Evolutionary conservation across 352 stramenopile genomes (phyloP).

Genomic region (Phytopythium montanum): DNA sequence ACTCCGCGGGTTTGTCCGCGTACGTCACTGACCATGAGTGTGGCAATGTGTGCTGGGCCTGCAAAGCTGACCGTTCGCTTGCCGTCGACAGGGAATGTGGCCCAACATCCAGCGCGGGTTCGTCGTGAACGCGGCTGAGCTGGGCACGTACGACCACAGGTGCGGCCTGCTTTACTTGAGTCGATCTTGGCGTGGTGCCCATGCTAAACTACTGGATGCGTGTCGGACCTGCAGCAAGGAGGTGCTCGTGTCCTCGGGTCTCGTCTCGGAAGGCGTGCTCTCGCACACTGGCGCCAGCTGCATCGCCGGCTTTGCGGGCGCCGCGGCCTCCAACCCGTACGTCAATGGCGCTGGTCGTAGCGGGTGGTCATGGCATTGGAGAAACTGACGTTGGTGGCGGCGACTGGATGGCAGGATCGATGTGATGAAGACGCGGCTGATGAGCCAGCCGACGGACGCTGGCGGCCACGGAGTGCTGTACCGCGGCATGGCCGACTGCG

Average conservation of each 20-base stretch:
- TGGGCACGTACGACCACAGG: slow-evolving; percentile 82
- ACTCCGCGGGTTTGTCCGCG: slow-evolving; percentile 59
- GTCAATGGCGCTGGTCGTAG: slow-evolving; percentile 11
- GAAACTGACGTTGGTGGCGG: slow-evolving; percentile 2
- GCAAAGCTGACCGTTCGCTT: background rate
- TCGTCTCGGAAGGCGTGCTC: slow-evolving; percentile 58
- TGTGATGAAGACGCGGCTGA: slow-evolving; percentile 82
- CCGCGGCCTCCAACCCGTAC: slow-evolving; percentile 72
- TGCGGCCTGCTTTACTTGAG: too few species aligned
- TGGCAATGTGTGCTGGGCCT: too few species aligned
- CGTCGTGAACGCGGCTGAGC: slow-evolving; percentile 82
- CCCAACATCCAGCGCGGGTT: slow-evolving; percentile 86
- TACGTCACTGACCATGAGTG: slow-evolving; percentile 4
- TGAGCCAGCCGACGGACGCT: slow-evolving; percentile 71
- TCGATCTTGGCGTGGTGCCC: too few species aligned
- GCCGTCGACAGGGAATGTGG: slow-evolving; percentile 46
- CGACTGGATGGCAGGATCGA: slow-evolving; percentile 59
- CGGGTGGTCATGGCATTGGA: background rate
- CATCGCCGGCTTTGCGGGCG: slow-evolving; percentile 72
- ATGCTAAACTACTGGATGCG: too few species aligned
- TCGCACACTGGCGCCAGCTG: slow-evolving; percentile 74
- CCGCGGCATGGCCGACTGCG: slow-evolving; percentile 67
- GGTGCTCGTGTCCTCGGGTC: slow-evolving; percentile 55
- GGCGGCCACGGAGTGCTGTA: slow-evolving; percentile 53
- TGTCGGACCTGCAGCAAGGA: slow-evolving; percentile 41